Conservation (phyloP, 2,329 filamentous ascomycete genomes). For the Aquanectria penicillioides region DNA sequence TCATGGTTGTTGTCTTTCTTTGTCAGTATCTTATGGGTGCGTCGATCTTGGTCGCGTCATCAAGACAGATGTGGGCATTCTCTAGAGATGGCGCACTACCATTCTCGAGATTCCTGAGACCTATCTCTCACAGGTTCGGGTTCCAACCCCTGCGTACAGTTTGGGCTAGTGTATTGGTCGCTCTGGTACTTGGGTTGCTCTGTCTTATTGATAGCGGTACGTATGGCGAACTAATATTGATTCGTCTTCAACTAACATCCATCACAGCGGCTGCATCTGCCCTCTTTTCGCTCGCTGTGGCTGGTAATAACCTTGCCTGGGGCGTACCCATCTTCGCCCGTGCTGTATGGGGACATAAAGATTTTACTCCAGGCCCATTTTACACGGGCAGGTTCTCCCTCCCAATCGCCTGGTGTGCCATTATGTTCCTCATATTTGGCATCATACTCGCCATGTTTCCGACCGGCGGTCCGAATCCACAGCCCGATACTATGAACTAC, state of each 20-base stretch:
- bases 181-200: neutral
- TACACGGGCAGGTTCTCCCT: neutral
- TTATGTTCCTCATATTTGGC: neutral
- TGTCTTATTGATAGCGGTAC: neutral
- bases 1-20: neutral
- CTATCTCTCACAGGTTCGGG: neutral
- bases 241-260: neutral
- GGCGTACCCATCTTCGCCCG: neutral
- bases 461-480: neutral
- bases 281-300: neutral
- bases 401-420: neutral
- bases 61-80: neutral
- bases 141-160: neutral
- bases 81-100: neutral
- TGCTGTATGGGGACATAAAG: neutral
- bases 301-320: neutral
- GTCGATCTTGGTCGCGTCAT: neutral
- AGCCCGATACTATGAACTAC: neutral
- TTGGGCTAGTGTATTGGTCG: neutral
- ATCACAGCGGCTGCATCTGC: neutral
- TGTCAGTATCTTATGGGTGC: slow-evolving; percentile 1
- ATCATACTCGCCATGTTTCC: neutral
- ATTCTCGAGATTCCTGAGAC: neutral
- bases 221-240: neutral
- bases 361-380: neutral